These are phyloP conservation scores for Persicaria maculosa DNA, from an alignment of 148 eudicot species.

Conservation along the genomic window DNA sequence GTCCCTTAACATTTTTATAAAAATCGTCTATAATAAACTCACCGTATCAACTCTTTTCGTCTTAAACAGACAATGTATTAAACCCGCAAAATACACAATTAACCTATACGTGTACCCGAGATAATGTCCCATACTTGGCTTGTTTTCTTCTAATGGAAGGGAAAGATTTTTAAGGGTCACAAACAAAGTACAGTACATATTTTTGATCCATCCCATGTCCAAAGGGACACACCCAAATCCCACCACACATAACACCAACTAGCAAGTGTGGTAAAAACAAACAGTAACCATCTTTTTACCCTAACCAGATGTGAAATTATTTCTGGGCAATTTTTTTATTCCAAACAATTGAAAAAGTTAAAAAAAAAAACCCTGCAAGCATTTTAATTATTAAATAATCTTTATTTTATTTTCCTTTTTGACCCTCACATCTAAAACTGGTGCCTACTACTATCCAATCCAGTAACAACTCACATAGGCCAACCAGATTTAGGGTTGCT, in stretches of 20 bases:
- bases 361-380: too few relatives aligned
- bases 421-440: background rate
- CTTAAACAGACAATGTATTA: background rate
- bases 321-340: background rate
- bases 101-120: background rate
- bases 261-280: background rate
- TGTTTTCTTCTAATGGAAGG: background rate
- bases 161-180: background rate
- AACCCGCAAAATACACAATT: background rate
- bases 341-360: background rate
- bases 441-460: background rate
- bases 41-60: too few relatives aligned
- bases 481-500: constrained; percentile 11
- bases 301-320: background rate
- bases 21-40: too few relatives aligned
- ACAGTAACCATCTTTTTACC: background rate
- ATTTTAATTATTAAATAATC: too few relatives aligned
- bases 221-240: constrained; percentile 2
- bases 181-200: background rate
- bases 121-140: background rate
- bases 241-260: background rate
- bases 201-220: background rate
- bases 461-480: background rate
- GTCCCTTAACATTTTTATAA: too few relatives aligned
- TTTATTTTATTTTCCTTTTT: background rate